Base-by-base conservation (phyloP, 2,329 filamentous ascomycete genomes). In the Penicillium sp. region DNA sequence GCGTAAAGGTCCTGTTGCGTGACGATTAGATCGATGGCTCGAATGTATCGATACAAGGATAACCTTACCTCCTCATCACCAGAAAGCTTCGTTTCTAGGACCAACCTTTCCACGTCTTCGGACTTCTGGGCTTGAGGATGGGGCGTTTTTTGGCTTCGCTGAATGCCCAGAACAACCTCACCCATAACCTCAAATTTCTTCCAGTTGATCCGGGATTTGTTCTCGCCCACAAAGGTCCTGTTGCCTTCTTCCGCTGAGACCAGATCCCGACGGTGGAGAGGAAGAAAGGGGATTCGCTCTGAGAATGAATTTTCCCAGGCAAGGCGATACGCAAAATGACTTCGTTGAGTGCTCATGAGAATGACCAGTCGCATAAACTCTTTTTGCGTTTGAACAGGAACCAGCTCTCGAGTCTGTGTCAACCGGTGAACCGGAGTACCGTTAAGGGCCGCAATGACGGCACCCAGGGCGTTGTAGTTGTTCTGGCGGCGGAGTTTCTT, bases 141-240 rank as follows among this genome's bases (percentile, higher is more conserved):
- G 4, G 87, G 81, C 32, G 80, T 80, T 37, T 85, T 84, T 64
- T 96, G 89, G 55, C 90, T 95, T 65, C 82, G 84, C 76, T 95
- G 93, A 37, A 98, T 81, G 2, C 86, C 84, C 42, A 95, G 72
- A 36, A 96, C 76, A 4, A 95, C 85, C 52, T 96, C 90, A 5
- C 89, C 89, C 65, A 96, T 80, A 20, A 98, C 83, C 64, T 96
- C 90, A 55, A 96, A 98, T 61, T 98, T 98, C 65, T 84, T 88
- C 92, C 92, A 98, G 61, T 96, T 96, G 60, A 98, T 85, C 35
- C 85, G 74, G 46, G 86, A 78, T 47, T 73, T 78, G 43, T 79
- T 74, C 2, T 77, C 73, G 6, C 84, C 86, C 1, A 96, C 71
- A 60, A 95, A 90, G 0, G 92, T 96, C 55, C 79, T 79, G 63